phyloP scores from a whole-genome alignment of 345 rosid species.

The rapeseed (Brassica napus) region Da-Ae NC_063438.1:10935001-10935500 shows the following conservation, averaged over 20 bases:
- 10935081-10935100: constrained; percentile 35
- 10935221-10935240: constrained; percentile 77
- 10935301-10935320: constrained; percentile 87
- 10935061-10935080: constrained; percentile 95
- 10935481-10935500: not conserved
- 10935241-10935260: constrained; percentile 89
- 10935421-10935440: not conserved
- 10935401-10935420: constrained; percentile 90
- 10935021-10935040: constrained; percentile 89
- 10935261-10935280: constrained; percentile 49
- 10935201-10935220: constrained; percentile 79
- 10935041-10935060: constrained; percentile 73
- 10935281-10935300: constrained; percentile 67
- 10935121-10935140: not conserved
- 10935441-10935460: constrained; percentile 16
- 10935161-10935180: constrained; percentile 13
- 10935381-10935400: constrained; percentile 75
- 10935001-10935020: constrained; percentile 98
- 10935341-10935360: constrained; percentile 71
- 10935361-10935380: constrained; percentile 97
- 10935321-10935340: constrained; percentile 88
- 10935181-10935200: constrained; percentile 79
- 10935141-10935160: constrained; percentile 1
- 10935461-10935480: constrained; percentile 3
- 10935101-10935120: not conserved